Percentiles rank a stretch among this genome's conserved stretches.
Conservation (phyloP, 306 rosid genomes). For the Glycine soja region DNA sequence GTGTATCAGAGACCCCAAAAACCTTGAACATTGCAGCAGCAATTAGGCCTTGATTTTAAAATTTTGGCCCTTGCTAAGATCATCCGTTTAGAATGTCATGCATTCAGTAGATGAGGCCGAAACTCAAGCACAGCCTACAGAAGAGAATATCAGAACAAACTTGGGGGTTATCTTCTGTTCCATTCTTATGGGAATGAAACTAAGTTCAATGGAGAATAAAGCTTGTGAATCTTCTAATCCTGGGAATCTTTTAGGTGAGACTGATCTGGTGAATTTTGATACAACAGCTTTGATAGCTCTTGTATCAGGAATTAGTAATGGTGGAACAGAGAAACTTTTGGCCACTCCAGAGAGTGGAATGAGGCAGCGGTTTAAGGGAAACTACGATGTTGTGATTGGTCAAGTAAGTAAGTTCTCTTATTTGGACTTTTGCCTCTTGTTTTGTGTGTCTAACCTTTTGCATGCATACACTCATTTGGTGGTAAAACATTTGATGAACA, state of each 20-base stretch:
- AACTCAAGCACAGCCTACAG: slow-evolving; percentile 39
- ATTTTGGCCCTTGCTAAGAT: not conserved
- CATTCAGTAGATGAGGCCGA: slow-evolving; percentile 40
- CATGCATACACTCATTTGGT: slow-evolving; percentile 13
- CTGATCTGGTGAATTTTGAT: slow-evolving; percentile 72
- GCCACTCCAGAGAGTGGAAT: slow-evolving; percentile 75
- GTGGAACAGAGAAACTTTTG: slow-evolving; percentile 69
- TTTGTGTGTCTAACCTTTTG: slow-evolving; percentile 19
- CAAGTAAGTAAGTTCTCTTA: slow-evolving; percentile 70
- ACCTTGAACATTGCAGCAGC: not conserved
- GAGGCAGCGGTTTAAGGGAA: slow-evolving; percentile 84
- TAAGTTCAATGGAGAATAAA: slow-evolving; percentile 38
- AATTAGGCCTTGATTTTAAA: not conserved
- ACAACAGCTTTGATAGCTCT: slow-evolving; percentile 94
- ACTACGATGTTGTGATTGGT: slow-evolving; percentile 80
- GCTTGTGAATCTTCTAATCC: slow-evolving; percentile 50
- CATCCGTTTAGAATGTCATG: not conserved
- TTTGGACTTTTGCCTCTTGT: slow-evolving; percentile 36
- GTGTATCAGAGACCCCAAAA: not conserved
- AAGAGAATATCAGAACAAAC: slow-evolving; percentile 35
- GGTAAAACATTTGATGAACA: slow-evolving; percentile 7
- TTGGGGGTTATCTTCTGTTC: slow-evolving; percentile 55
- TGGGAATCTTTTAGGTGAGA: slow-evolving; percentile 44
- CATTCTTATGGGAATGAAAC: slow-evolving; percentile 58
- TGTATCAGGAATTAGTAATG: slow-evolving; percentile 90